These are phyloP conservation scores for Phytophthora kernoviae DNA, from an alignment of 352 stramenopile genomes.

Conservation along the genomic window DNA sequence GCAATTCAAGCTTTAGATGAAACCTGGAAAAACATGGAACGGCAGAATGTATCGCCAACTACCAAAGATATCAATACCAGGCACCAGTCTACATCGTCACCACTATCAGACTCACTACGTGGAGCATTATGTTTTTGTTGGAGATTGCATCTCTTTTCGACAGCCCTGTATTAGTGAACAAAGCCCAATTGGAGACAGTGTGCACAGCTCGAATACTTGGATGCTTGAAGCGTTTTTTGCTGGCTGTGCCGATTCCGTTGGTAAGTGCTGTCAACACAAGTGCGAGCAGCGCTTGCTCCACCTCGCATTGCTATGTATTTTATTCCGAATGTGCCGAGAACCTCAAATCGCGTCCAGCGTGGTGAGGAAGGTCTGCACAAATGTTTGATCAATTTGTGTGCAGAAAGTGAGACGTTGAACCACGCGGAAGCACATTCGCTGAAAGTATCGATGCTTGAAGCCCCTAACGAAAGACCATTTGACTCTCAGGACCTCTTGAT, in stretches of 20 bases:
- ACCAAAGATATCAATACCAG: neutral
- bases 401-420: neutral
- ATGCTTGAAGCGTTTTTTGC: constrained; percentile 41
- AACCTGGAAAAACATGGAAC: constrained; percentile 16
- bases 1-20: constrained; percentile 54
- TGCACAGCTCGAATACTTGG: constrained; percentile 43
- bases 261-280: constrained; percentile 23
- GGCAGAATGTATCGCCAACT: too few species aligned
- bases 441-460: neutral
- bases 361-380: constrained; percentile 44
- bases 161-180: constrained; percentile 8
- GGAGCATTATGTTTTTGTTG: constrained; percentile 36
- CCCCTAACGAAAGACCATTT: constrained; percentile 2
- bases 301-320: constrained; percentile 34
- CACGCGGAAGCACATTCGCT: neutral
- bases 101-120: constrained; percentile 17
- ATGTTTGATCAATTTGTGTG: constrained; percentile 47
- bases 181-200: constrained; percentile 29
- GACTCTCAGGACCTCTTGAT: constrained; percentile 50
- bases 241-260: constrained; percentile 2
- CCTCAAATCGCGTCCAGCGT: constrained; percentile 34
- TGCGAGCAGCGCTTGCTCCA: constrained; percentile 36
- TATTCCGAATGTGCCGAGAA: constrained; percentile 48
- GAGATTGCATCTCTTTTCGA: constrained; percentile 35
- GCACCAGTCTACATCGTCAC: neutral